Evolutionary conservation across 2,329 filamentous ascomycete species (phyloP), one percentile per base, ranked within the genome.

Genomic region (Fusarium musae): DNA sequence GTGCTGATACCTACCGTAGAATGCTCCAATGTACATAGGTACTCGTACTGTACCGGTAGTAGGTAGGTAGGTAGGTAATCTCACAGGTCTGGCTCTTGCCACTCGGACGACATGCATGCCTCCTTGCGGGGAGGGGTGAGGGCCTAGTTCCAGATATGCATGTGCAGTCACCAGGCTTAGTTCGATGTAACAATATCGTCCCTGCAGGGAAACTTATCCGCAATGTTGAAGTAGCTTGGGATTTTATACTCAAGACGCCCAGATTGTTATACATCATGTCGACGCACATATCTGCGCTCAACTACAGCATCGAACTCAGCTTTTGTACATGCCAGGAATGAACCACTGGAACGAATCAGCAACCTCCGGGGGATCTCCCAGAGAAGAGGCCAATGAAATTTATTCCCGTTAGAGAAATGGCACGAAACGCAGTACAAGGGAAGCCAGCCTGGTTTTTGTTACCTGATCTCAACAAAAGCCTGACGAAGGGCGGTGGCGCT

Each of bases 401-500:
- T 30, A 8, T 42, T 42, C 42, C 43, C 43, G 49, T 68, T 65
- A 8, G 46, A 43, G 32, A 72, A 66, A 68, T 36, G 46, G 68
- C 46, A 64, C 46, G 43, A 59, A 71, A 71, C 68, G 69, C 43
- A 54, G 46, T n/a, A 56, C 59, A 52, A 63, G 39, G 36, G 44
- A 65, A 65, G 23, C 49, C 52, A 39, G 49, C 43, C 34, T 50
- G 32, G 34, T 23, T 50, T 36, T 50, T 28, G 32, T 59, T n/a
- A 19, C 40, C 54, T 46, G 42, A 39, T 62, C 56, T 44, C 49
- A 68, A 67, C 62, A 59, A 69, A 69, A 69, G 39, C 49, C 56
- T 59, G 67, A 59, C 64, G 32, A 42, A 50, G 60, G 30, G 52
- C 56, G 50, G 58, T 72, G 71, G 71, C 71, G 58, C 42, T 50